Evolutionary conservation across 2,329 filamentous ascomycete genomes (phyloP).

Genomic region (Neocucurbitaria cava): DNA sequence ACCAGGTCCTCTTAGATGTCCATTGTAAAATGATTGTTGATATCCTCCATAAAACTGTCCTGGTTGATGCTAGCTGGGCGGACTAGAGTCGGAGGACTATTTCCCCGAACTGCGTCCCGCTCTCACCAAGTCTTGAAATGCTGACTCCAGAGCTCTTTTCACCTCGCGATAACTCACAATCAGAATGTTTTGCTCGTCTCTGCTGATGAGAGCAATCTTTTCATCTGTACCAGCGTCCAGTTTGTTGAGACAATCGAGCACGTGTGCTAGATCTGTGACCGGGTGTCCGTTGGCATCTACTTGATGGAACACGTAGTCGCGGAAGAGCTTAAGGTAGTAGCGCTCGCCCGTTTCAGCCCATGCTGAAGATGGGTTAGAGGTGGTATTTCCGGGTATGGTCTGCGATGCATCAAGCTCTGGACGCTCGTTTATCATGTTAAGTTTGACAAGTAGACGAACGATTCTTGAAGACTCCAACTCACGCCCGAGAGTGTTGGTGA

Average conservation of each 20-base stretch:
- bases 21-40: not conserved
- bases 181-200: constrained; percentile 89
- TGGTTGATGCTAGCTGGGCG: constrained; percentile 10
- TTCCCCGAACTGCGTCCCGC: constrained; percentile 40
- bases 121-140: constrained; percentile 63
- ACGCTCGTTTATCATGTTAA: constrained; percentile 88
- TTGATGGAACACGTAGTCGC: constrained; percentile 97
- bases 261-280: constrained; percentile 85
- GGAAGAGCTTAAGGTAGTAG: constrained; percentile 92
- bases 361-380: constrained; percentile 48
- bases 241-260: constrained; percentile 86
- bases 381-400: constrained; percentile 45
- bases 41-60: not conserved
- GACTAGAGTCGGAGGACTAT: constrained; percentile 26
- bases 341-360: constrained; percentile 95
- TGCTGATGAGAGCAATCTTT: constrained; percentile 81
- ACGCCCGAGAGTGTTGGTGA: constrained; percentile 73
- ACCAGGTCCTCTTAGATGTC: not conserved
- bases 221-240: constrained; percentile 90
- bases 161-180: constrained; percentile 91
- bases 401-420: constrained; percentile 79
- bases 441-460: constrained; percentile 80
- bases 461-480: constrained; percentile 91
- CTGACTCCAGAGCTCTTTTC: constrained; percentile 68
- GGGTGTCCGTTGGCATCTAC: constrained; percentile 85